Base-by-base conservation (phyloP, 306 rosid species). In the Coriaria nepalensis region DNA sequence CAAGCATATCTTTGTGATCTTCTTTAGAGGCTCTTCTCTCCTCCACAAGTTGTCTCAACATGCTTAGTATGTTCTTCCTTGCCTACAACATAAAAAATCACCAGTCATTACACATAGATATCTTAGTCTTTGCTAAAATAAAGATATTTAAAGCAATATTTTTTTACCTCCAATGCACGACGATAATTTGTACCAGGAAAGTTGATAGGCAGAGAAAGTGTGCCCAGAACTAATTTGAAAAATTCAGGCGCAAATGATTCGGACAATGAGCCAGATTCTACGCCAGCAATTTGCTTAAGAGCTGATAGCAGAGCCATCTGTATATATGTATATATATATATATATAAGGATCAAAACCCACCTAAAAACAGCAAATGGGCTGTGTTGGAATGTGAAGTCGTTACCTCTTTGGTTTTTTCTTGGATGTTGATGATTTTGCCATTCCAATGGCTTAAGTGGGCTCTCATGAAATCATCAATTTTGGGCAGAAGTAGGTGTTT, bases 241-340 rank as follows among this genome's bases (percentile, higher is more conserved):
- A 84, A 90, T 80, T 84, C 95, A 8, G 82, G 57, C 70, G 63
- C 75, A 76, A 90, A 73, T 33, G 74, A 60, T 14, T 58, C 49
- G 13, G 71, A 57, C 20, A 74, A 49, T 20, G 84, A 56, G 43
- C 70, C 53, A 4, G 81, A 71, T 35, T 81, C 87, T 35, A 67
- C 65, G 7, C 92, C 78, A 0, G 95, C 98, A 61, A 81, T 69
- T 67, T 90, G 98, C 74, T 79, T 77, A 12, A 84, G 48, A 46
- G 95, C 74, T 10, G 95, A 84, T 6, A 79, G 70, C 37, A 90
- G 78, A 6, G 95, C 95, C 94, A 90, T 85, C 96, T 90, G 81
- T n/a, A n/a, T n/a, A n/a, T n/a, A n/a, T n/a, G n/a, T n/a, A n/a
- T n/a, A n/a, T n/a, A n/a, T n/a, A n/a, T n/a, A n/a, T n/a, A n/a